Evolutionary conservation across 352 stramenopile genomes (phyloP).

Genomic region (Phytopythium delawarense): DNA sequence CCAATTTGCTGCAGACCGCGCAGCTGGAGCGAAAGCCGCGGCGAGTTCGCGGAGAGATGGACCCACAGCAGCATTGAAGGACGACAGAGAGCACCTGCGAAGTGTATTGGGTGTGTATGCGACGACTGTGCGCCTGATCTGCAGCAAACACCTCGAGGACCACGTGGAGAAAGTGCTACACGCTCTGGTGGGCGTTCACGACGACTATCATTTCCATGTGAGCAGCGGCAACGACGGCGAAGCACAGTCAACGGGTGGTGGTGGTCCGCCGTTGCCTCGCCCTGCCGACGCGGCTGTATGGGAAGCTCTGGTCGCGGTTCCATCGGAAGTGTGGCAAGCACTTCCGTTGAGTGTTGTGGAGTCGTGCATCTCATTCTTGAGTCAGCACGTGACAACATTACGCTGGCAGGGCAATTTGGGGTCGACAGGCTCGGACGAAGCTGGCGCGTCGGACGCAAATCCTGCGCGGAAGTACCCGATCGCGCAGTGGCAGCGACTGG

Average conservation of each 20-base stretch:
- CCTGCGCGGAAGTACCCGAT: conserved; percentile 32
- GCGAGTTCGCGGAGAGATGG: background rate
- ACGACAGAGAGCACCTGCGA: conserved; percentile 21
- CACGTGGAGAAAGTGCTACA: conserved; percentile 82
- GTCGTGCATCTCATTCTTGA: conserved; percentile 46
- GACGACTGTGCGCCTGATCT: conserved; percentile 68
- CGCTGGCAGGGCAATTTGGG: conserved; percentile 44
- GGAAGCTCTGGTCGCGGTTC: conserved; percentile 57
- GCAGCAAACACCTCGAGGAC: conserved; percentile 57
- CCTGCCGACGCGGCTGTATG: conserved; percentile 63
- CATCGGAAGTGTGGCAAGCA: conserved; percentile 38
- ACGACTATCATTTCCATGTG: conserved; percentile 72
- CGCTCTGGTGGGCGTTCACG: conserved; percentile 71
- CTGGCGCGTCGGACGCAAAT: background rate
- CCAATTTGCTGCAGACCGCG: conserved; percentile 46
- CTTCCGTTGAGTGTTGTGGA: conserved; percentile 40
- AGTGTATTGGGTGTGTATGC: conserved; percentile 72
- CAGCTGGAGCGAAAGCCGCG: conserved; percentile 1
- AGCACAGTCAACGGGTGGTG: background rate
- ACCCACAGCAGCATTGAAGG: background rate
- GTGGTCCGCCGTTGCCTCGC: conserved; percentile 23
- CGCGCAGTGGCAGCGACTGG: conserved; percentile 65
- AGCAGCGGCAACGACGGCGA: conserved; percentile 11
- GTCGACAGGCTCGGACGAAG: background rate
- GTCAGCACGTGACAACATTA: conserved; percentile 57